These are phyloP conservation scores for Geotrichum citri-aurantii DNA, from an alignment of 1,139 yeast species.

Conservation along the genomic window DNA sequence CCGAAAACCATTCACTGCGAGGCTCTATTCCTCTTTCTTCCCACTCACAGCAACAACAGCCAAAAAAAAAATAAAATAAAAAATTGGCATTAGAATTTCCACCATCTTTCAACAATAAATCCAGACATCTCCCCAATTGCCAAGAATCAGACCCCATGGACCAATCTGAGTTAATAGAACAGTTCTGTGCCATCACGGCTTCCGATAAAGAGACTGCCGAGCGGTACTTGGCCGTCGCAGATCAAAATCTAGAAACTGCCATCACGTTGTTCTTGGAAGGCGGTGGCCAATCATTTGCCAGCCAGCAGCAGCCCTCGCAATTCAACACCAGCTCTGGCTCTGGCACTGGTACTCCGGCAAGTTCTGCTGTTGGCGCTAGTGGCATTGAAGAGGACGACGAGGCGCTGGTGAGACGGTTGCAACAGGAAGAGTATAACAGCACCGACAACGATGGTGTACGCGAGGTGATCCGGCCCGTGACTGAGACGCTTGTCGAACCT, in stretches of 20 bases:
- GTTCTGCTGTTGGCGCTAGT: neutral
- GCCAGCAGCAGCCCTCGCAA: conserved; percentile 19
- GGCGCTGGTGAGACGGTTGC: conserved; percentile 57
- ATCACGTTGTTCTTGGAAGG: conserved; percentile 79
- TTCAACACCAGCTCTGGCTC: neutral
- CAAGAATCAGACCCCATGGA: conserved; percentile 2
- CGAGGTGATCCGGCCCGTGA: conserved; percentile 72
- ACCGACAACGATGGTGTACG: conserved; percentile 50
- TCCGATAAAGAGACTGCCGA: conserved; percentile 65
- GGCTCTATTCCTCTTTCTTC: neutral
- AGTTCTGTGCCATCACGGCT: conserved; percentile 82
- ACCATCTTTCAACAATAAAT: neutral
- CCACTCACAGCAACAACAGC: neutral
- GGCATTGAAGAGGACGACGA: conserved; percentile 44
- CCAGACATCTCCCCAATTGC: neutral
- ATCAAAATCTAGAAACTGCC: conserved; percentile 76
- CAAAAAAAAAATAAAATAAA: neutral
- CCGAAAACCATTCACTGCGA: neutral
- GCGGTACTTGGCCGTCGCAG: conserved; percentile 75
- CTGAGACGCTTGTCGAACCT: conserved; percentile 64
- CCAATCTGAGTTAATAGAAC: conserved; percentile 48
- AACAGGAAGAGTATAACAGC: conserved; percentile 47
- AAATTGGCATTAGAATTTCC: neutral
- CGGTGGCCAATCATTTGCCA: conserved; percentile 44
- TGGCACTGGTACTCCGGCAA: neutral